phyloP scores from a whole-genome alignment of 2,329 filamentous ascomycete species.

The Ophiocordyceps australis region DNA sequence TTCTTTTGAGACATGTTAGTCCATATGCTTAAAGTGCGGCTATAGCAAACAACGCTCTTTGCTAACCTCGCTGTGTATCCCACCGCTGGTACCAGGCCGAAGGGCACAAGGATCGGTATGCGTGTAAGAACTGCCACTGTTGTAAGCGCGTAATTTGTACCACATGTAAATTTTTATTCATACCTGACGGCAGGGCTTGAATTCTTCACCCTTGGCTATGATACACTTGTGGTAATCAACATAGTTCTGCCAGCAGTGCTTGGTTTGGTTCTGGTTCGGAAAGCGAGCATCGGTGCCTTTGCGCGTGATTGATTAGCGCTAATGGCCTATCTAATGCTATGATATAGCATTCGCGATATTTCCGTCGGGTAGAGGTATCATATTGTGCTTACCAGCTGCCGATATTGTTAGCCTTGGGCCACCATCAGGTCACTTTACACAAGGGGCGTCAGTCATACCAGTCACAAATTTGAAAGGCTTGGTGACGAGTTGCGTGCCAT shows the following conservation, averaged over 20 bases:
- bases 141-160: too few species aligned
- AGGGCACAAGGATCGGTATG: conserved; percentile 95
- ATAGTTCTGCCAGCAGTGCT: conserved; percentile 99
- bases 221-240: conserved; percentile 99
- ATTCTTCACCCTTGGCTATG: conserved; percentile 94
- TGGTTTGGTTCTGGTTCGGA: conserved; percentile 95
- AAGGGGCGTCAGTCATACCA: conserved; percentile 46
- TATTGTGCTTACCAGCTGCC: conserved; percentile 27
- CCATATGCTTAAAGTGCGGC: conserved; percentile 1
- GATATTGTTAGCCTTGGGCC: conserved; percentile 22
- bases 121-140: conserved; percentile 75
- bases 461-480: conserved; percentile 99
- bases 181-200: conserved; percentile 93
- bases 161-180: too few species aligned
- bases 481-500: conserved; percentile 59
- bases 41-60: background rate
- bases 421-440: conserved; percentile 16
- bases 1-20: conserved; percentile 25
- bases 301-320: too few species aligned
- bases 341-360: too few species aligned
- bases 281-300: conserved; percentile 97
- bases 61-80: conserved; percentile 91
- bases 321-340: too few species aligned
- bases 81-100: conserved; percentile 85
- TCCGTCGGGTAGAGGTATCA: too few species aligned